A percentile compares a stretch with the other conserved stretches of the same genome.
Conservation (phyloP, 1,284 basidiomycete species). For the Cryptococcus hybrid region DNA sequence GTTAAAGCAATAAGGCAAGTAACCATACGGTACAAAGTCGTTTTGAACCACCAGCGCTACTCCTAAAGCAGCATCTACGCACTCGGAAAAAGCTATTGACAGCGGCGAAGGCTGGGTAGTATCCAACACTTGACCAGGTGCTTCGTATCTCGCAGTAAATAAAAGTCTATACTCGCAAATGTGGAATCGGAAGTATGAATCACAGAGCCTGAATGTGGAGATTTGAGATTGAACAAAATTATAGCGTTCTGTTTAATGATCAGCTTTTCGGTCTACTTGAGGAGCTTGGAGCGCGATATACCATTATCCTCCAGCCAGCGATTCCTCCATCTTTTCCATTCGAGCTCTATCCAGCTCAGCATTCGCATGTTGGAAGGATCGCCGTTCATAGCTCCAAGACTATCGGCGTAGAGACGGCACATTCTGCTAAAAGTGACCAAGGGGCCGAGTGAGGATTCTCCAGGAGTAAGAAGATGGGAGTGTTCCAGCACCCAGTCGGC, state of each 20-base stretch:
- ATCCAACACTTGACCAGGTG: conserved; percentile 13
- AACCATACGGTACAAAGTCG: conserved; percentile 23
- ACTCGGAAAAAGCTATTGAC: conserved; percentile 19
- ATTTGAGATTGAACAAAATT: conserved; percentile 19
- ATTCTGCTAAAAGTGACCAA: conserved; percentile 29
- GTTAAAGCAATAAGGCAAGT: conserved; percentile 25
- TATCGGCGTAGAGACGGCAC: conserved; percentile 25
- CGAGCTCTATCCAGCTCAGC: conserved; percentile 29
- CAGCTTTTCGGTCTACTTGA: background rate
- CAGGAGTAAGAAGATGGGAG: conserved; percentile 26
- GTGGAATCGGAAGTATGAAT: conserved; percentile 24
- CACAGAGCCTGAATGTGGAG: conserved; percentile 19
- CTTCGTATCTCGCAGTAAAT: conserved; percentile 18
- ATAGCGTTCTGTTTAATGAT: conserved; percentile 9
- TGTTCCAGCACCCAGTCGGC: conserved; percentile 33
- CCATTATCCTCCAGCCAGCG: conserved; percentile 28
- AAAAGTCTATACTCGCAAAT: conserved; percentile 28
- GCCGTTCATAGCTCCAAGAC: conserved; percentile 27
- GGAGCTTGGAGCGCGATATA: conserved; percentile 9
- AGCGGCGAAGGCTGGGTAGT: conserved; percentile 13
- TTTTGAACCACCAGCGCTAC: conserved; percentile 20
- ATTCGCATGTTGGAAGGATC: conserved; percentile 24
- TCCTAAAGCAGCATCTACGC: conserved; percentile 21
- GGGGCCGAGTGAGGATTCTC: conserved; percentile 34
- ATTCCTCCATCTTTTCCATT: conserved; percentile 26